These are phyloP conservation scores for Sedum album DNA, from an alignment of 164 flowering plant genomes.

Conservation along the genomic window DNA sequence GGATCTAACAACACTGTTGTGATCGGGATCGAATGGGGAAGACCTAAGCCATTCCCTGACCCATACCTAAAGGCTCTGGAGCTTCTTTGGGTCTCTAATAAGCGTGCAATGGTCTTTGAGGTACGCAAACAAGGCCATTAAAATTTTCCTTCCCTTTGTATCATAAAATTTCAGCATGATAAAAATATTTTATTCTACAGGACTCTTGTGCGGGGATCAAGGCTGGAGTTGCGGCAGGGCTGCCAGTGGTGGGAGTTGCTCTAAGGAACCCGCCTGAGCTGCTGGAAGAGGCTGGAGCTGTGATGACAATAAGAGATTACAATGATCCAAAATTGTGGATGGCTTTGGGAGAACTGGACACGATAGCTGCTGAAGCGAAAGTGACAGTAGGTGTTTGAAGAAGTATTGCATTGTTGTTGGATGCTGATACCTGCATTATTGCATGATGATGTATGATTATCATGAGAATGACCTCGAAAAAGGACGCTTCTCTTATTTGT, in stretches of 20 bases:
- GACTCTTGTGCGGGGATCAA: conserved; percentile 85
- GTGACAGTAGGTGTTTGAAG: background rate
- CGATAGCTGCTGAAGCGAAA: background rate
- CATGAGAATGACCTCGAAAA: no score
- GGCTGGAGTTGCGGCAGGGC: no score
- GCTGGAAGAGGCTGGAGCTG: conserved; percentile 41
- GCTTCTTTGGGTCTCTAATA: conserved; percentile 33
- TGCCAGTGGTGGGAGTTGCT: no score
- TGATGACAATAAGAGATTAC: no score
- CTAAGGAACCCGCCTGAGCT: conserved; percentile 48
- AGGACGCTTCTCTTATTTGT: no score
- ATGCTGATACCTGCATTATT: background rate
- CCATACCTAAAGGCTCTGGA: conserved; percentile 52
- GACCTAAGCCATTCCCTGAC: no score
- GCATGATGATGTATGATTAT: background rate
- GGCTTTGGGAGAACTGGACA: background rate
- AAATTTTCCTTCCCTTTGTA: no score
- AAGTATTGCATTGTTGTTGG: no score
- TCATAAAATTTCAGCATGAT: no score
- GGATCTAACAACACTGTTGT: no score
- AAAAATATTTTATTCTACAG: conserved; percentile 14
- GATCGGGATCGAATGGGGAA: conserved; percentile 55
- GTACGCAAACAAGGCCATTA: conserved; percentile 25
- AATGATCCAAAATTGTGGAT: no score
- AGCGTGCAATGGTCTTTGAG: no score